Conservation (phyloP, 495 filamentous ascomycete species). For the Xylaria scruposa region DNA sequence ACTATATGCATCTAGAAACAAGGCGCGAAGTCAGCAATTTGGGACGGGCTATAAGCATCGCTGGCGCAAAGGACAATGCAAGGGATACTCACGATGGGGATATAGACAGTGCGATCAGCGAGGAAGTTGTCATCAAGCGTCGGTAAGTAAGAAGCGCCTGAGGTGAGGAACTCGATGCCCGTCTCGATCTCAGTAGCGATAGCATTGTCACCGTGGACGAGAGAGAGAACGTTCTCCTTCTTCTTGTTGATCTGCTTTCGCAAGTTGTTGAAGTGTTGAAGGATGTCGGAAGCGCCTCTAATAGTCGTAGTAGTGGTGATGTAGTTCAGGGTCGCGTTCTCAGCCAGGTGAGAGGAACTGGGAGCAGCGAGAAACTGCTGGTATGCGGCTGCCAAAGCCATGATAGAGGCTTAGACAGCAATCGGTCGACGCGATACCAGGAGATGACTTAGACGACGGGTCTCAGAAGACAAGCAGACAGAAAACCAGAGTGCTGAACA, state of each 20-base stretch:
- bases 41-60: background rate
- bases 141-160: conserved; percentile 88
- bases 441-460: background rate
- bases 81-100: conserved; percentile 74
- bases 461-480: conserved; percentile 12
- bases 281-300: conserved; percentile 70
- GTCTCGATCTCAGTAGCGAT: conserved; percentile 82
- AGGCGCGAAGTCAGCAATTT: conserved; percentile 38
- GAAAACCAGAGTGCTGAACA: conserved; percentile 4
- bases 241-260: conserved; percentile 77
- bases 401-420: conserved; percentile 38
- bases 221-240: conserved; percentile 72
- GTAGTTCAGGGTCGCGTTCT: conserved; percentile 83
- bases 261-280: conserved; percentile 76
- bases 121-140: conserved; percentile 94
- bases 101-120: conserved; percentile 77
- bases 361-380: conserved; percentile 78
- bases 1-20: conserved; percentile 82
- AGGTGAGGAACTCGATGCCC: conserved; percentile 76
- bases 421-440: background rate
- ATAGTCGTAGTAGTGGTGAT: conserved; percentile 85
- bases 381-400: conserved; percentile 76
- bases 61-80: conserved; percentile 2
- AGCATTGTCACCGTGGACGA: conserved; percentile 71
- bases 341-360: conserved; percentile 66